Conservation (phyloP, 306 rosid genomes). For the Albizia julibrissin region DNA sequence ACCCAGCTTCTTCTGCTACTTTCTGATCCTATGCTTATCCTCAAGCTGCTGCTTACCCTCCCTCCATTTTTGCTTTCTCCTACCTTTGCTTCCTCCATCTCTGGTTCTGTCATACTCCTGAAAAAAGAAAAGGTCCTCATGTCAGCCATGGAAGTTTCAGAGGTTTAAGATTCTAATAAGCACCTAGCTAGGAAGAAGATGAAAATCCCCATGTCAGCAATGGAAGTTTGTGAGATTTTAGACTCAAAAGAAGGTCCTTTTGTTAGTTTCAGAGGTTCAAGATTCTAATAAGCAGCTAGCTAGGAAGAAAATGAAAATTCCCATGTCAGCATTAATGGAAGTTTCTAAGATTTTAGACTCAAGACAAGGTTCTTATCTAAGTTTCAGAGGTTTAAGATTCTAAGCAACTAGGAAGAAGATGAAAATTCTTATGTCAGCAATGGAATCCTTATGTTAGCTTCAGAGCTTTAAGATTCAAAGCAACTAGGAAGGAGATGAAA, state of each 20-base stretch:
- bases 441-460: not conserved
- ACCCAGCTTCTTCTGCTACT: slow-evolving; percentile 38
- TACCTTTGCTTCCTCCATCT: slow-evolving; percentile 29
- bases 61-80: not conserved
- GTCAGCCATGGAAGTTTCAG: not conserved
- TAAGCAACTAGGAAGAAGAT: not conserved
- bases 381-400: not conserved
- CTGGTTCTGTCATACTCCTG: not conserved
- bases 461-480: not conserved
- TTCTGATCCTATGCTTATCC: slow-evolving; percentile 48
- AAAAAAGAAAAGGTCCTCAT: not conserved
- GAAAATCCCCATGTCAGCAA: not conserved
- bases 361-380: not conserved
- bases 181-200: not conserved
- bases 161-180: not conserved
- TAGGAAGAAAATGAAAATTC: not conserved
- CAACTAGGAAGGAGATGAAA: not conserved
- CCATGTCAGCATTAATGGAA: not conserved
- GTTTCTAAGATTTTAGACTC: too few relatives aligned
- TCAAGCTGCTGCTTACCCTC: slow-evolving; percentile 33
- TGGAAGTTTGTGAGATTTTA: not conserved
- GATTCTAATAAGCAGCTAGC: not conserved
- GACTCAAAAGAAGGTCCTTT: not conserved
- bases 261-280: not conserved
- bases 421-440: not conserved